Conservation (phyloP, 768 basidiomycete genomes). For the Lepiota venenata region DNA sequence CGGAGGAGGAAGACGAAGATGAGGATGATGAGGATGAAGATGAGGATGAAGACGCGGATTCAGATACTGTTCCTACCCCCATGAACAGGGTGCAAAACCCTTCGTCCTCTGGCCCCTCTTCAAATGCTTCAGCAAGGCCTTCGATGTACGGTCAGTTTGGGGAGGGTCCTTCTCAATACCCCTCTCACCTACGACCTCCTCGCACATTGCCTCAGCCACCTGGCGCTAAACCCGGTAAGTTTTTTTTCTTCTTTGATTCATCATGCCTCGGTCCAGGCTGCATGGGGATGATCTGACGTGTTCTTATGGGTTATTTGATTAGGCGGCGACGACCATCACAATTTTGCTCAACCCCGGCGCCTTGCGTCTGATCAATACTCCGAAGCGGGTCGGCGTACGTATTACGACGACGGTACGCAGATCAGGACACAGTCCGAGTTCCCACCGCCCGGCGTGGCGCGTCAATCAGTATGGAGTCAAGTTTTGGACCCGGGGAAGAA, state of each 20-base stretch:
- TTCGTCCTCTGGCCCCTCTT: conserved; percentile 1
- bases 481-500: conserved; percentile 61
- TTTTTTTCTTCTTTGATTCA: neutral
- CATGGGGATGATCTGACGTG: conserved; percentile 7
- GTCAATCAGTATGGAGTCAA: conserved; percentile 85
- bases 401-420: conserved; percentile 52
- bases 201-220: conserved; percentile 69
- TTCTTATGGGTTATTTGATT: conserved; percentile 8
- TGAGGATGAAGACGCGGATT: conserved; percentile 69
- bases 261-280: neutral
- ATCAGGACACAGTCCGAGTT: conserved; percentile 54
- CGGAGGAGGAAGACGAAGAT: conserved; percentile 82
- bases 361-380: conserved; percentile 50
- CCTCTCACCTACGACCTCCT: conserved; percentile 51
- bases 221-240: conserved; percentile 42
- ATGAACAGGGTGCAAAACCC: conserved; percentile 15
- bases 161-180: conserved; percentile 21
- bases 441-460: conserved; percentile 48
- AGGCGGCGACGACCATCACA: conserved; percentile 46
- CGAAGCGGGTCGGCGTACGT: conserved; percentile 48
- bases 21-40: conserved; percentile 79
- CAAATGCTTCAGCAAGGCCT: conserved; percentile 8
- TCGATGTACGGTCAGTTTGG: conserved; percentile 21
- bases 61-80: conserved; percentile 42
- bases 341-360: conserved; percentile 38